Evolutionary conservation across 495 filamentous ascomycete species (phyloP), one percentile per base, ranked within the genome.

Genomic region (Echria macrotheca): DNA sequence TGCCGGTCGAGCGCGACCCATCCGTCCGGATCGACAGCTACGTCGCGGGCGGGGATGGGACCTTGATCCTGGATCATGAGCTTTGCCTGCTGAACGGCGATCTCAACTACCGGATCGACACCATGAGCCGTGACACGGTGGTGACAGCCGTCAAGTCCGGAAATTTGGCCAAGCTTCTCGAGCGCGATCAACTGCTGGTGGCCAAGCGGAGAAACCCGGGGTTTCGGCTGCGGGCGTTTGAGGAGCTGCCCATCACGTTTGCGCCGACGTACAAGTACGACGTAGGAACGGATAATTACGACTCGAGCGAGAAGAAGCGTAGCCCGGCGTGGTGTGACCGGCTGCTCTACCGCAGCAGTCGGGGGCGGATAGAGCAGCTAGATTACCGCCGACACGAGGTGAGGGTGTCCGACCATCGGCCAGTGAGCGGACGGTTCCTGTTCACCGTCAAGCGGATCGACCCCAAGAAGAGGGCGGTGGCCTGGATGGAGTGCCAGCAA

Each of bases 231-330:
- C 82, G 91, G 15, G 83, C 86, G 4, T 97, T 98, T 59, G 80
- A 82, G 14, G 93, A 98, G 67, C 72, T 79, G 10, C 83, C 82
- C 0, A 96, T 98, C 59, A 84, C 81, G 0, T 98, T 98, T 61
- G 83, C 87, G 12, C 93, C 93, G 6, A 98, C 93, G 2, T 98
- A 98, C 70, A 98, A 98, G 65, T 98, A 97, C 65, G 93, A 98
- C 58, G 87, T 96, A 1, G 91, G 90, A 10, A 93, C 87, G 7
- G 89, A 96, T 62, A 83, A 82, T 21, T 98, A 98, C 63, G 93
- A 98, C 60, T 83, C 85, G 2, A 89, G 84, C 50, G 93, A 98
- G 60, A 98, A 98, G 76, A 87, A 89, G 63, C 80, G 93, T 3
- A 82, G 87, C n/a, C 93, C 93, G 1, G 93, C 93, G 7, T 98